phyloP scores from a whole-genome alignment of 441 rosid species.

The Cnidoscolus chayamansa region DNA sequence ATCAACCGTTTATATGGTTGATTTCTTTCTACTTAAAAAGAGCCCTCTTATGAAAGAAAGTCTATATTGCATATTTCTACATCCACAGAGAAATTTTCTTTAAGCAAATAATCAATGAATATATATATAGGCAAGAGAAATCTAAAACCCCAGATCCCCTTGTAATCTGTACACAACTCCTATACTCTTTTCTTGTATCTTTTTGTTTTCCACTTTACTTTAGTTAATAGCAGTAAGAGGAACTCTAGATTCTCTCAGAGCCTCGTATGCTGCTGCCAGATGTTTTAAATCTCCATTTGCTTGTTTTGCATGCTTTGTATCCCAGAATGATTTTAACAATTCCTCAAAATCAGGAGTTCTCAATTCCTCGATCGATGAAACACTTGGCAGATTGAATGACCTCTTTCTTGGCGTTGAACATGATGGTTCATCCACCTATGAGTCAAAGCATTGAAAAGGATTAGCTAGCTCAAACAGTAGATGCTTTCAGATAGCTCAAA shows the following conservation, averaged over 20 bases:
- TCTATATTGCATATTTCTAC: conserved; percentile 16
- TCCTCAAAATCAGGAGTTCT: conserved; percentile 89
- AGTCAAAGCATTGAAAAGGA: not conserved
- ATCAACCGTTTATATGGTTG: too few relatives aligned
- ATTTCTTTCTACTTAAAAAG: not conserved
- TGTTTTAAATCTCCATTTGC: conserved; percentile 76
- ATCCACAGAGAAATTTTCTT: conserved; percentile 16
- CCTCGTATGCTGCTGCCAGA: conserved; percentile 46
- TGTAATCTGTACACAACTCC: conserved; percentile 35
- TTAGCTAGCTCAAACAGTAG: not conserved
- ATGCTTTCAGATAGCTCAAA: not conserved
- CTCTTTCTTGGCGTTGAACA: conserved; percentile 92
- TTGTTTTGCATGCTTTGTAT: conserved; percentile 52
- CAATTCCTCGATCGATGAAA: conserved; percentile 79
- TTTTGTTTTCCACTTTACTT: conserved; percentile 1
- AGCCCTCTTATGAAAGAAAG: not conserved
- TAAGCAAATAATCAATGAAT: conserved; percentile 33
- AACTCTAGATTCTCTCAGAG: conserved; percentile 65
- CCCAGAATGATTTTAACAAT: conserved; percentile 67
- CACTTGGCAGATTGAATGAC: conserved; percentile 66
- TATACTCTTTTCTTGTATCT: not conserved
- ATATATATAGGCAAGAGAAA: not conserved
- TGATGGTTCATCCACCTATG: conserved; percentile 90
- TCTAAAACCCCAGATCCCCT: not conserved
- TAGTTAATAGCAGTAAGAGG: conserved; percentile 90